A percentile compares a stretch with the other conserved stretches of the same genome.
Conservation (phyloP, 2,329 filamentous ascomycete species). For the Fusarium austroafricanum region DNA sequence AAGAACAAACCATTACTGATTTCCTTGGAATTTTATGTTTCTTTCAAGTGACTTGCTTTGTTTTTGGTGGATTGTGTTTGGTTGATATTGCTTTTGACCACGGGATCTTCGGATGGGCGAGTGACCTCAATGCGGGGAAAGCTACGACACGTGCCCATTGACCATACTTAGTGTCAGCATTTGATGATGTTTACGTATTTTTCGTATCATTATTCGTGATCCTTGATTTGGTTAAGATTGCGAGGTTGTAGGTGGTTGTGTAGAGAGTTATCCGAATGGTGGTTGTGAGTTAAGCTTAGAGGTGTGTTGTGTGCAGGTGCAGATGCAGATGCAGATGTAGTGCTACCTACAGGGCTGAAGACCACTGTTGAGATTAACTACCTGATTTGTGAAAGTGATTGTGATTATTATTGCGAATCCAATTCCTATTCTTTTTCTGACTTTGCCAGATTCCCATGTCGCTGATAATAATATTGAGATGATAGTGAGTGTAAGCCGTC, state of each 20-base stretch:
- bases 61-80: conserved; percentile 8
- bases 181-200: conserved; percentile 10
- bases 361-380: too few species aligned
- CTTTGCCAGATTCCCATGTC: too few species aligned
- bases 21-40: background rate
- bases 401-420: too few species aligned
- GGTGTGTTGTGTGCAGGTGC: background rate
- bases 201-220: background rate
- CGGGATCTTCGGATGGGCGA: conserved; percentile 26
- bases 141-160: conserved; percentile 25
- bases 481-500: too few species aligned
- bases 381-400: too few species aligned
- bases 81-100: background rate
- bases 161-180: background rate
- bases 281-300: background rate
- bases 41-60: background rate
- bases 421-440: too few species aligned
- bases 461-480: too few species aligned
- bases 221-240: background rate
- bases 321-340: background rate
- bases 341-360: too few species aligned
- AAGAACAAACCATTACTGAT: conserved; percentile 25
- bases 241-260: background rate
- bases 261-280: background rate
- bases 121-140: conserved; percentile 33